phyloP scores from a whole-genome alignment of 176 grass and related monocot genomes.

The Stipa capillata region DNA sequence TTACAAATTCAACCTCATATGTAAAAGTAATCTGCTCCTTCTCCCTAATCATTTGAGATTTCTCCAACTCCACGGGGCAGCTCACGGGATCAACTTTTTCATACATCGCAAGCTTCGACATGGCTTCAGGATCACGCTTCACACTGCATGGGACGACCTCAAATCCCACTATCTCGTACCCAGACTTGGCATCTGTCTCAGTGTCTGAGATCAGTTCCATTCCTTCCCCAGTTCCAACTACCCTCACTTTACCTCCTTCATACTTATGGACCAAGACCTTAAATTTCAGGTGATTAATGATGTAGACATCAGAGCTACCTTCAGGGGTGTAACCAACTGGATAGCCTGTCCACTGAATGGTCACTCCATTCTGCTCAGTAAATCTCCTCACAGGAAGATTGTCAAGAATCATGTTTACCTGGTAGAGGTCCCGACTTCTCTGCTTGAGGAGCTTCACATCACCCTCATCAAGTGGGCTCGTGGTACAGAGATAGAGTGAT shows the following conservation, averaged over 20 bases:
- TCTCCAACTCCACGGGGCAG: constrained; percentile 63
- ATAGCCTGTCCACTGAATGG: constrained; percentile 86
- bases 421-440: constrained; percentile 60
- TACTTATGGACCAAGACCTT: constrained; percentile 83
- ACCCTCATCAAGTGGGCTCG: constrained; percentile 48
- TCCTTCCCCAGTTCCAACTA: constrained; percentile 71
- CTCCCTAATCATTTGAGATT: constrained; percentile 68
- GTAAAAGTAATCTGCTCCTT: constrained; percentile 70
- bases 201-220: constrained; percentile 59
- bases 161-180: constrained; percentile 82
- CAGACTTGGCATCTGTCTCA: constrained; percentile 42
- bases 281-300: constrained; percentile 88
- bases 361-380: constrained; percentile 72
- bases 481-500: constrained; percentile 71
- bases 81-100: constrained; percentile 49
- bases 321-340: constrained; percentile 69
- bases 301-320: constrained; percentile 53
- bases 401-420: constrained; percentile 90
- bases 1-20: constrained; percentile 82
- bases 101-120: constrained; percentile 66
- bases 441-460: constrained; percentile 73
- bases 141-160: constrained; percentile 78
- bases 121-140: constrained; percentile 48
- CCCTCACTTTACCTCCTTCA: constrained; percentile 62
- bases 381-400: constrained; percentile 83